These are phyloP conservation scores for Arabis alpina DNA, from an alignment of 345 rosid species.

Conservation along the genomic window DNA sequence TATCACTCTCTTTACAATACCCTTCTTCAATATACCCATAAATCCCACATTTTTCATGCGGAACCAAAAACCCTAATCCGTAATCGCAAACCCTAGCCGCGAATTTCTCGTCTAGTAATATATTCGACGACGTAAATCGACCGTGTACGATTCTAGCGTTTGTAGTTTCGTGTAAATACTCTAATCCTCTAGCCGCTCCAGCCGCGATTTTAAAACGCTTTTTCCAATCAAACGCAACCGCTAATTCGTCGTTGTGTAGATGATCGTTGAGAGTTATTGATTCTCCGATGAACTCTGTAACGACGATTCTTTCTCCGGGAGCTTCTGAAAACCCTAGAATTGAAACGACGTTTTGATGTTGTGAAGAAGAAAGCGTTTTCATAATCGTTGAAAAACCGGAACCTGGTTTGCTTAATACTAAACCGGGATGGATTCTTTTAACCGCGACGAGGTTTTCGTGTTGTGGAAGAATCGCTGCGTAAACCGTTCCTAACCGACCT, in stretches of 20 bases:
- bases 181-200: constrained; percentile 71
- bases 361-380: constrained; percentile 65
- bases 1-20: constrained; percentile 73
- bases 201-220: constrained; percentile 66
- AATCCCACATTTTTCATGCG: constrained; percentile 57
- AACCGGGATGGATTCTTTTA: constrained; percentile 74
- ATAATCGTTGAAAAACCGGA: constrained; percentile 64
- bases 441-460: constrained; percentile 60
- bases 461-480: constrained; percentile 51
- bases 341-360: constrained; percentile 67
- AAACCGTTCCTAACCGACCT: constrained; percentile 72
- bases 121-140: constrained; percentile 63
- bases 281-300: constrained; percentile 58
- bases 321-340: constrained; percentile 76
- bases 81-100: constrained; percentile 65
- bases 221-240: constrained; percentile 68
- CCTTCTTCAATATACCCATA: constrained; percentile 68
- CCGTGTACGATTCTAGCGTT: constrained; percentile 72
- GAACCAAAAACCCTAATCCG: constrained; percentile 66
- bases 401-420: constrained; percentile 71
- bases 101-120: constrained; percentile 56
- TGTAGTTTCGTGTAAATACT: constrained; percentile 61
- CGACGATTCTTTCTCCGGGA: constrained; percentile 82
- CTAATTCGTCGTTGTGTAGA: constrained; percentile 53
- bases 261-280: constrained; percentile 54